Conservation (phyloP, 495 filamentous ascomycete species). For the Aeminium ludgeri region DNA sequence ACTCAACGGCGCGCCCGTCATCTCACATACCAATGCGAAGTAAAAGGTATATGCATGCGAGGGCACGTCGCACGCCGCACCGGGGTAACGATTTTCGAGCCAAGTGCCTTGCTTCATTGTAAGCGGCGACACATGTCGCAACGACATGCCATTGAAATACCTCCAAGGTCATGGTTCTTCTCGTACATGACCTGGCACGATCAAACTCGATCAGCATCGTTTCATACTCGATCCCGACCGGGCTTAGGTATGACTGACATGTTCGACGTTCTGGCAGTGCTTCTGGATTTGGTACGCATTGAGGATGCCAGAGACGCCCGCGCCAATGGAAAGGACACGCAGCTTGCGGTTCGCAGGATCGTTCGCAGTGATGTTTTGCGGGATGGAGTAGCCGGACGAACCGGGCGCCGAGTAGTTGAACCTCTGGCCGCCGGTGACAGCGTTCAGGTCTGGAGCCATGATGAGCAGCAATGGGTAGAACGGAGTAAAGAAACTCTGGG, state of each 20-base stretch:
- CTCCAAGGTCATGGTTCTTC: slow-evolving; percentile 24
- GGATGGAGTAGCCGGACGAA: slow-evolving; percentile 21
- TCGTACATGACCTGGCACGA: slow-evolving; percentile 18
- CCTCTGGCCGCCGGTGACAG: slow-evolving; percentile 12
- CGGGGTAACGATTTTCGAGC: slow-evolving; percentile 17
- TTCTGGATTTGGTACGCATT: slow-evolving; percentile 26
- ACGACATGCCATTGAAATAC: slow-evolving; percentile 19
- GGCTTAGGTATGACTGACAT: slow-evolving; percentile 4
- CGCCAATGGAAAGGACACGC: slow-evolving; percentile 22
- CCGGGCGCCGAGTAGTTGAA: slow-evolving; percentile 23
- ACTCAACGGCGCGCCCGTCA: too few relatives aligned
- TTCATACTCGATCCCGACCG: too few relatives aligned
- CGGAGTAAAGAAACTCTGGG: neutral
- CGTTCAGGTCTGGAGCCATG: slow-evolving; percentile 23
- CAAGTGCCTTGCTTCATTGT: neutral
- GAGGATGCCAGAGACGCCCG: slow-evolving; percentile 24
- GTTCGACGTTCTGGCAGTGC: slow-evolving; percentile 21
- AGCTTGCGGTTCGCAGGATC: slow-evolving; percentile 21
- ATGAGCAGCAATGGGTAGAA: neutral
- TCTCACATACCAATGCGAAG: slow-evolving; percentile 9
- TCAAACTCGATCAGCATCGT: too few relatives aligned
- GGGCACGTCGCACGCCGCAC: slow-evolving; percentile 20
- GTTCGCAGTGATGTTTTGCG: slow-evolving; percentile 15
- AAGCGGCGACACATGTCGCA: neutral
- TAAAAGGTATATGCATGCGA: slow-evolving; percentile 26